A percentile compares a stretch with the other conserved stretches of the same genome.
phyloP scores from a whole-genome alignment of 768 basidiomycete genomes.

The Pilatotrama ljubarskyi region DNA sequence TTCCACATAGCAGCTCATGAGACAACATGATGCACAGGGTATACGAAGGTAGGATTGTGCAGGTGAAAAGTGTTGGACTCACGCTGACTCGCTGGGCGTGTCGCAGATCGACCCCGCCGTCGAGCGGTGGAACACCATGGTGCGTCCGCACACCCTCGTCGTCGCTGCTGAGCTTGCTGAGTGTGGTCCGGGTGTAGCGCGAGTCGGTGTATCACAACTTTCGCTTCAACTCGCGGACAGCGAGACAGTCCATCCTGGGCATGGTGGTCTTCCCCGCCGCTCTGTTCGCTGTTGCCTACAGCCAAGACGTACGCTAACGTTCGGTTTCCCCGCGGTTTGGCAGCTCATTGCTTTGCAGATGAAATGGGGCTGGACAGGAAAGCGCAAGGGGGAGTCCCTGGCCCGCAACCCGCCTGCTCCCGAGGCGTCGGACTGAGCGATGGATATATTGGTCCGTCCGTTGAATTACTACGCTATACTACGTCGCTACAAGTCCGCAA shows the following conservation, averaged over 20 bases:
- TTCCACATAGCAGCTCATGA: neutral
- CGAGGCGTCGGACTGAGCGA: slow-evolving; percentile 26
- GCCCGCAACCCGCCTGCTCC: slow-evolving; percentile 22
- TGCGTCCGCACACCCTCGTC: slow-evolving; percentile 23
- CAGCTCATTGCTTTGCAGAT: slow-evolving; percentile 34
- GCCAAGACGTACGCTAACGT: slow-evolving; percentile 40
- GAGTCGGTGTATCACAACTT: slow-evolving; percentile 85
- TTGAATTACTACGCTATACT: slow-evolving; percentile 12
- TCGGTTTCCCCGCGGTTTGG: neutral
- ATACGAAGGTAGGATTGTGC: slow-evolving; percentile 50
- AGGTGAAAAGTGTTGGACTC: neutral
- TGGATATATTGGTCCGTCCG: neutral
- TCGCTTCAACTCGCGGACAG: slow-evolving; percentile 70
- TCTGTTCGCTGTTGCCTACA: slow-evolving; percentile 45
- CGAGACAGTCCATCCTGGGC: slow-evolving; percentile 61
- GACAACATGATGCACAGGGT: slow-evolving; percentile 39
- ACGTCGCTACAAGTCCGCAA: slow-evolving; percentile 1
- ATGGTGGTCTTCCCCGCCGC: slow-evolving; percentile 64
- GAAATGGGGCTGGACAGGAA: slow-evolving; percentile 57
- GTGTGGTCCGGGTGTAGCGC: slow-evolving; percentile 47
- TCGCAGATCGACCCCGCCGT: slow-evolving; percentile 49
- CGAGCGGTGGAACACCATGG: slow-evolving; percentile 63
- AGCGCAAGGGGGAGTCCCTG: slow-evolving; percentile 46
- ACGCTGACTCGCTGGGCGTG: slow-evolving; percentile 2
- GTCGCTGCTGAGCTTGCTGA: neutral